Evolutionary conservation across 352 stramenopile species (phyloP), one percentile per base, ranked within the genome.

Genomic region (Aphanomyces stellatus): DNA sequence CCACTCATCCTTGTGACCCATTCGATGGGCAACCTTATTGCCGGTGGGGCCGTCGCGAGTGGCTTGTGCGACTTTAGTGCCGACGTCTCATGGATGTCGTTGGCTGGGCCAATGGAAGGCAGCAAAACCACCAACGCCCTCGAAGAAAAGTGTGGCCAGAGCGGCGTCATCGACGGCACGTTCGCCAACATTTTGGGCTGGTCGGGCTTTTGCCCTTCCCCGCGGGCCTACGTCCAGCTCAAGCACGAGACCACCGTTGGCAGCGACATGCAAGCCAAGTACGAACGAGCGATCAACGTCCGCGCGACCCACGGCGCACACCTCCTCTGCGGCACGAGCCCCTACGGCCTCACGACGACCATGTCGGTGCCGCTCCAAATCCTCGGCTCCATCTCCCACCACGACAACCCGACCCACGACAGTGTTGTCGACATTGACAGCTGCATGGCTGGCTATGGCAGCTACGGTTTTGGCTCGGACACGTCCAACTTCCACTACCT

Each of bases 1-100:
- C 69, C 71, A 42, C 17, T 82, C 1, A 71, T 75, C 15, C 51
- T 85, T 10, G 57, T 85, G 7, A 65, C 72, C 3, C 72, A 85
- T 71, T 85, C 77, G 27, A 81, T 80, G 75, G 77, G 75, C 55
- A 85, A 85, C 67, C 61, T 85, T 22, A 69, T 82, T 35, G 43
- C 67, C 1, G 61, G 68, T 0, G 60, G 51, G 1, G 75, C 77
- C 7, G 15, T 74, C n/a, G 69, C 66, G 34, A 74, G 71, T 41
- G 28, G 62, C 10, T 65, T 65, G 41, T 85, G 77, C 53, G 61
- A 22, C 0, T 53, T 85, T 13, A 66, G 31, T 13, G 51, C 28
- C 19, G 69, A 60, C 15, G 72, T 71, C 53, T 79, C 80, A 61
- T 85, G 72, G 70, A 79, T 85, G 31, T 69, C 77, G 11, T 33